Evolutionary conservation across 441 rosid genomes (phyloP).

Genomic region (Adansonia madagascariensis): DNA sequence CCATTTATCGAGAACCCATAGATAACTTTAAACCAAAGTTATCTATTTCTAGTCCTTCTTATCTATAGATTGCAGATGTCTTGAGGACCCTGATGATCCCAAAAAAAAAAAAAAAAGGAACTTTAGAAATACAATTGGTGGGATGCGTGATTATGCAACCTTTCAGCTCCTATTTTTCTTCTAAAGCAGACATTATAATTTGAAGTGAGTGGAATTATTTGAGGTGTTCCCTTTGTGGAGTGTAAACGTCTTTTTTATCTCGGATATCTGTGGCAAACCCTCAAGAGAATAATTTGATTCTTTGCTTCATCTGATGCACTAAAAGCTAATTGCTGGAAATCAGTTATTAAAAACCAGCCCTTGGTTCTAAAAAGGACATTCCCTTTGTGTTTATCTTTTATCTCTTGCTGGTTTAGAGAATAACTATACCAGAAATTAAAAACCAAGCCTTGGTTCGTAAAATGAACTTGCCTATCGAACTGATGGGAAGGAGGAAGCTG

Average conservation of each 20-base stretch:
- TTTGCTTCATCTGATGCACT: not conserved
- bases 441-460: slow-evolving; percentile 62
- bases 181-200: not conserved
- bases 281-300: slow-evolving; percentile 41
- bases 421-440: slow-evolving; percentile 55
- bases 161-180: not conserved
- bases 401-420: slow-evolving; percentile 45
- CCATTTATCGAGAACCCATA: not conserved
- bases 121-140: slow-evolving; percentile 51
- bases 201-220: not conserved
- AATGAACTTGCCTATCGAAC: slow-evolving; percentile 58
- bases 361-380: no score
- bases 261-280: slow-evolving; percentile 58
- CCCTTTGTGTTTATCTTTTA: not conserved
- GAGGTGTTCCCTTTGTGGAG: slow-evolving; percentile 30
- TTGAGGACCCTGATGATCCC: slow-evolving; percentile 64
- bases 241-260: slow-evolving; percentile 55
- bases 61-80: slow-evolving; percentile 61
- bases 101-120: slow-evolving; percentile 31
- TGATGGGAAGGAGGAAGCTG: slow-evolving; percentile 54
- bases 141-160: slow-evolving; percentile 35
- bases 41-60: slow-evolving; percentile 9
- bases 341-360: no score
- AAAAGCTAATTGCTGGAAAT: not conserved
- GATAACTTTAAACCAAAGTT: no score